Base-by-base conservation (phyloP, 768 basidiomycete species). In the Calvatia gigantea region DNA sequence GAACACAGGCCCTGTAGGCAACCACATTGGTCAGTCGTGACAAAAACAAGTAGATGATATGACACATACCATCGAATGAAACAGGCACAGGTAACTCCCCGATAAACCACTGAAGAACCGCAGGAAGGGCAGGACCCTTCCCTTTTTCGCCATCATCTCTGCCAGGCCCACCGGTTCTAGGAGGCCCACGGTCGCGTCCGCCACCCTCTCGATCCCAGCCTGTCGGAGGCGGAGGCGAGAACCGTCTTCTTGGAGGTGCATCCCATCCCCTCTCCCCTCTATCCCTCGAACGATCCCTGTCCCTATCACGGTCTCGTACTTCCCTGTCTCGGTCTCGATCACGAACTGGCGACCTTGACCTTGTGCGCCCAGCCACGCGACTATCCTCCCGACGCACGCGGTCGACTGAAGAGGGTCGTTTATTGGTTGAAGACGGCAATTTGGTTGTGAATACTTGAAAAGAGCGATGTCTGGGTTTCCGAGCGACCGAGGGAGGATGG, bases 1-100 rank as follows among this genome's bases (percentile, higher is more conserved):
- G 73, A 96, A 96, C 35, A 92, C 81, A 7, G 94, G 94, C 3
- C 94, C 94, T 95, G 61, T n/a, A n/a, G n/a, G n/a, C 19, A 61
- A 25, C 51, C 12, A 43, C 32, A 8, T 2, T 44, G 14, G 41
- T 44, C 37, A 19, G 32, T 28, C 47, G 56, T 23, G 33, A 55
- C 17, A 17, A n/a, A 4, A 50, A 60, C 51, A 42, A 11, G 7
- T 8, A 17, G 19, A 2, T 21, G 23, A 7, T 21, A 49, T 31
- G 35, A 46, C 47, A 77, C 84, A 62, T 60, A 94, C 94, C 95
- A 70, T 97, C 91, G 68, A 97, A 98, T n/a, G 81, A 70, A 12
- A 69, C 60, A 4, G 88, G 74, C 37, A 79, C 71, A 4, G 95
- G 95, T 47, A 98, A 71, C 59, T 85, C 83, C 25, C 86, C 85